Percentiles rank a stretch among this genome's conserved stretches.
phyloP scores from a whole-genome alignment of 192 early-diverging fungal species.

The Rhizophagus prolifer region DNA sequence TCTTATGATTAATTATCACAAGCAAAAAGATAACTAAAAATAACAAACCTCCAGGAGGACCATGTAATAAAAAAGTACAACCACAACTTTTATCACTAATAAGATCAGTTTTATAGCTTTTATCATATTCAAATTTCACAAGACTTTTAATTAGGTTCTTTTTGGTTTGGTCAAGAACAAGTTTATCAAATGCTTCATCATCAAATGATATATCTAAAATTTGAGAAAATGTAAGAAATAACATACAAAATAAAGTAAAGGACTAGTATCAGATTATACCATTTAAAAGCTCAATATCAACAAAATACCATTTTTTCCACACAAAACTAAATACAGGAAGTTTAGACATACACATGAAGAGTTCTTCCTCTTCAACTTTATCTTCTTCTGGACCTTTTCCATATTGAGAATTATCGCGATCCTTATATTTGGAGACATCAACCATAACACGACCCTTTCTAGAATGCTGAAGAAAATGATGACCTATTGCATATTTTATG shows the following conservation, averaged over 20 bases:
- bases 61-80: slow-evolving; percentile 55
- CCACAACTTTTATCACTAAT: slow-evolving; percentile 55
- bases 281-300: too few relatives aligned
- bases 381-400: not conserved
- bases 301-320: too few relatives aligned
- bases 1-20: too few relatives aligned
- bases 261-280: too few relatives aligned
- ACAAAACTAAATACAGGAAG: too few relatives aligned
- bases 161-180: not conserved
- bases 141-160: not conserved
- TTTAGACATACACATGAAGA: too few relatives aligned
- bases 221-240: not conserved
- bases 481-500: not conserved
- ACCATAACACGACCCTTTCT: not conserved
- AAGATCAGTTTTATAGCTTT: slow-evolving; percentile 53
- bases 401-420: too few relatives aligned
- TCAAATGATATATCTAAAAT: not conserved
- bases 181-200: slow-evolving; percentile 8
- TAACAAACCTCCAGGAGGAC: slow-evolving; percentile 45
- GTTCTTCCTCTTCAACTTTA: too few relatives aligned
- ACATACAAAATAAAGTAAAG: too few relatives aligned
- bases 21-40: not conserved
- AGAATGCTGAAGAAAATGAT: not conserved
- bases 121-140: slow-evolving; percentile 22
- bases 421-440: not conserved